These are phyloP conservation scores for Neofusicoccum cordaticola DNA, from an alignment of 2,329 filamentous ascomycete species.

Conservation along the genomic window DNA sequence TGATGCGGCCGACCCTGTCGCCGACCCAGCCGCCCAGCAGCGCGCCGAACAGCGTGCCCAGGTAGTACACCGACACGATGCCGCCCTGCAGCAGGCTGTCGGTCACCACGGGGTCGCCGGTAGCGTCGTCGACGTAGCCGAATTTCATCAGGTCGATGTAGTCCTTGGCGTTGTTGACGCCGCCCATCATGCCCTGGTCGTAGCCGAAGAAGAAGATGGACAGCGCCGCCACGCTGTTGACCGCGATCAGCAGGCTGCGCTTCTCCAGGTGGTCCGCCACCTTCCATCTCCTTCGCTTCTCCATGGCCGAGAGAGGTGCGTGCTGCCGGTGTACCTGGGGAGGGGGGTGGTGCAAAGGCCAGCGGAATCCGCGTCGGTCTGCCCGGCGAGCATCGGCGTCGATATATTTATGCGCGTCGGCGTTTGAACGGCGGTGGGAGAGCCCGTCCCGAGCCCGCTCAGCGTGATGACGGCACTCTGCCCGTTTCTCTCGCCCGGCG, in stretches of 20 bases:
- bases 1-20: constrained; percentile 29
- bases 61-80: constrained; percentile 34
- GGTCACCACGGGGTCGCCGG: constrained; percentile 25
- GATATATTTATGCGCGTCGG: too few relatives aligned
- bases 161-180: constrained; percentile 31
- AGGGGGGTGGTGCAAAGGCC: neutral
- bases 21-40: constrained; percentile 27
- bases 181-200: constrained; percentile 35
- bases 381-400: too few relatives aligned
- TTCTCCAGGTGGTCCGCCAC: constrained; percentile 25
- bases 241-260: constrained; percentile 28
- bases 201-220: constrained; percentile 34
- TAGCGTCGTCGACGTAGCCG: constrained; percentile 27
- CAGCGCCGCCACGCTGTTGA: constrained; percentile 31
- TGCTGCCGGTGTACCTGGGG: neutral
- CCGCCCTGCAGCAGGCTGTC: constrained; percentile 31
- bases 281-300: neutral
- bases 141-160: constrained; percentile 33
- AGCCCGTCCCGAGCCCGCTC: neutral
- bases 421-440: too few relatives aligned
- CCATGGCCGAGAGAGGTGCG: neutral
- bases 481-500: neutral
- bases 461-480: neutral
- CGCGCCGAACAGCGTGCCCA: constrained; percentile 29
- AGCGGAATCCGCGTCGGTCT: neutral